Evolutionary conservation across 2,329 filamentous ascomycete genomes (phyloP), one percentile per base, ranked within the genome.

Genomic region (Curvularia eragrostidis): DNA sequence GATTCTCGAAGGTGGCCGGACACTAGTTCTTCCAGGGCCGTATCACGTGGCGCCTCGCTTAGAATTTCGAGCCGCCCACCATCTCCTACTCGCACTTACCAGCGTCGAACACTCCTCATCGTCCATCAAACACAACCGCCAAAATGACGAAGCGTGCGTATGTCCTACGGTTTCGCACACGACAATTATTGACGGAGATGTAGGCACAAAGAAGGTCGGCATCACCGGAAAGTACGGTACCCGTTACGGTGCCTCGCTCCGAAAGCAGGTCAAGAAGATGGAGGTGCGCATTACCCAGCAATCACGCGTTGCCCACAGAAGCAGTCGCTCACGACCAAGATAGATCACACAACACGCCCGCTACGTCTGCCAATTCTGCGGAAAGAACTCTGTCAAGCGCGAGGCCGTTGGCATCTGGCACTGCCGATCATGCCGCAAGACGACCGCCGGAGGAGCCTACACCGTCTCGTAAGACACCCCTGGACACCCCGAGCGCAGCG

Each of bases 241-340:
- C 80, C 91, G 93, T 89, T 96, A 90, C 84, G 95, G 94, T 93
- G 94, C 95, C 81, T 98, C 95, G 78, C 92, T 98, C 84, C 92
- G 93, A 85, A 98, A 98, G 89, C 93, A 93, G 82, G 90, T 95
- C 80, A 98, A 98, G 92, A 97, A 97, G 91, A 97, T 97, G 90
- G 95, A 98, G 64, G 70, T 74, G 67, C 62, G 72, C 68, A 66
- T 48, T 62, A 50, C 43, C 51, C 26, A n/a, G 54, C 51, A 30
- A 58, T 4, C 28, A 47, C 54, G 42, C 41, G 42, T 38, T 52
- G 36, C 54, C 30, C 8, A 9, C 32, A 64, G 49, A 56, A 61
- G 44, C 21, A 54, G 48, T 46, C 61, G 62, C 70, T 73, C 63
- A 74, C 61, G 30, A 34, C 19, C 19, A 39, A 47, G 42, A 57